Evolutionary conservation across 2,329 filamentous ascomycete species (phyloP).

Genomic region (Chalara sp.): DNA sequence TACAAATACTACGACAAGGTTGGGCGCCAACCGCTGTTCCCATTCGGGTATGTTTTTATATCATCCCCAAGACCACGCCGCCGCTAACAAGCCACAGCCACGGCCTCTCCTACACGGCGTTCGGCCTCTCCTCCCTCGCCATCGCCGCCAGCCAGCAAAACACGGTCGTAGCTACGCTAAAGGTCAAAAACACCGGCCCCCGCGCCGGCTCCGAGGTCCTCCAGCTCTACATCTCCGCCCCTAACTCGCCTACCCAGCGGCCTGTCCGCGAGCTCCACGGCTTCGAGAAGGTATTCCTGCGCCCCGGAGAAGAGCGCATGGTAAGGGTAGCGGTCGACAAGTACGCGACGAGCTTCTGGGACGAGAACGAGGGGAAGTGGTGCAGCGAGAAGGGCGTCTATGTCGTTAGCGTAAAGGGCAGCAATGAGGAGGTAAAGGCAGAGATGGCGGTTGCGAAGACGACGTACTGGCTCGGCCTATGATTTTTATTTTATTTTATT

Average conservation of each 20-base stretch:
- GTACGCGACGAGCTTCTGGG: slow-evolving; percentile 35
- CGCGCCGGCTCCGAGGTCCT: slow-evolving; percentile 46
- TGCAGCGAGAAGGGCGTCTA: slow-evolving; percentile 31
- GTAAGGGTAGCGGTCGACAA: slow-evolving; percentile 47
- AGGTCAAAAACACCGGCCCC: slow-evolving; percentile 57
- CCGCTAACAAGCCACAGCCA: slow-evolving; percentile 36
- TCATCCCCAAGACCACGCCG: too few species aligned
- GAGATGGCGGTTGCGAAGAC: background rate
- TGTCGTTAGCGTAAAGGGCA: slow-evolving; percentile 30
- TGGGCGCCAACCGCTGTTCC: slow-evolving; percentile 59
- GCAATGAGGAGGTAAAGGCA: slow-evolving; percentile 15
- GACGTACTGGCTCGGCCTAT: background rate
- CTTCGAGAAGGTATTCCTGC: slow-evolving; percentile 57
- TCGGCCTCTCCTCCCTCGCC: slow-evolving; percentile 38
- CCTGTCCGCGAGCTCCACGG: slow-evolving; percentile 60
- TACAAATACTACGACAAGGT: slow-evolving; percentile 74
- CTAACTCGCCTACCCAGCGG: slow-evolving; percentile 36
- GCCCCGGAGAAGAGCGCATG: slow-evolving; percentile 49
- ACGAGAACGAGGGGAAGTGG: slow-evolving; percentile 33
- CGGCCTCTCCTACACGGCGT: slow-evolving; percentile 71
- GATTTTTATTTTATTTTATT: too few species aligned
- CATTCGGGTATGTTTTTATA: slow-evolving; percentile 44
- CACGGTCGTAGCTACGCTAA: slow-evolving; percentile 31
- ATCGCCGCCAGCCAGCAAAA: background rate
- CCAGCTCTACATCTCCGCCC: slow-evolving; percentile 50